These are phyloP conservation scores for Starmera amethionina DNA, from an alignment of 805 yeast genomes.

Conservation along the genomic window DNA sequence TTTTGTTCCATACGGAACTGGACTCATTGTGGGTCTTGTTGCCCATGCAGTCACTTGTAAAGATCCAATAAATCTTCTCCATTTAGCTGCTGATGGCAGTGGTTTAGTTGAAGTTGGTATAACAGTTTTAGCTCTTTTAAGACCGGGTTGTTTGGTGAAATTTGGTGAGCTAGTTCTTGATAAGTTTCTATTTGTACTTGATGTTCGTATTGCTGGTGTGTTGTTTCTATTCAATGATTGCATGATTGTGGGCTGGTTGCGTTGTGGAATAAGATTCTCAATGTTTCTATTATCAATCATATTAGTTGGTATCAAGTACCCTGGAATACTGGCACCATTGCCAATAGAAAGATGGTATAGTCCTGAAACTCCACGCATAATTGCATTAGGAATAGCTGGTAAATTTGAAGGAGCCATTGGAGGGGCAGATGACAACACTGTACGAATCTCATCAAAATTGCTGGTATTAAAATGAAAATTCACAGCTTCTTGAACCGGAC, in stretches of 20 bases:
- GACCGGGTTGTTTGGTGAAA: background rate
- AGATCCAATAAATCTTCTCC: slow-evolving; percentile 49
- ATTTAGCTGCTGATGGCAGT: slow-evolving; percentile 10
- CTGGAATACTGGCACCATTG: too few species aligned
- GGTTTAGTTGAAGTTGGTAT: slow-evolving; percentile 4
- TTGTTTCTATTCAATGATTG: too few species aligned
- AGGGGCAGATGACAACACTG: background rate
- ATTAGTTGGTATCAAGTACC: too few species aligned
- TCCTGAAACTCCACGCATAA: too few species aligned
- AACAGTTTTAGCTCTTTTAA: slow-evolving; percentile 1
- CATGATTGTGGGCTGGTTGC: background rate
- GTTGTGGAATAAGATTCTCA: background rate
- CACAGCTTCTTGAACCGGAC: slow-evolving; percentile 28
- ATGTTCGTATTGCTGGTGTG: background rate
- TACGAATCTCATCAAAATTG: background rate
- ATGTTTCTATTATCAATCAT: too few species aligned
- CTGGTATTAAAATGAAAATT: slow-evolving; percentile 29
- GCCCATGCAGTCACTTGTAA: slow-evolving; percentile 60
- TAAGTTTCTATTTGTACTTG: background rate
- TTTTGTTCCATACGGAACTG: slow-evolving; percentile 34
- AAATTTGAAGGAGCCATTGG: background rate
- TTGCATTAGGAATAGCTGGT: background rate
- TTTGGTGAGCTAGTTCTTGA: background rate
- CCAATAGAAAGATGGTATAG: too few species aligned
- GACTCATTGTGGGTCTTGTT: slow-evolving; percentile 48